These are phyloP conservation scores for Silene noctiflora DNA, from an alignment of 179 eudicot species.

Conservation along the genomic window DNA sequence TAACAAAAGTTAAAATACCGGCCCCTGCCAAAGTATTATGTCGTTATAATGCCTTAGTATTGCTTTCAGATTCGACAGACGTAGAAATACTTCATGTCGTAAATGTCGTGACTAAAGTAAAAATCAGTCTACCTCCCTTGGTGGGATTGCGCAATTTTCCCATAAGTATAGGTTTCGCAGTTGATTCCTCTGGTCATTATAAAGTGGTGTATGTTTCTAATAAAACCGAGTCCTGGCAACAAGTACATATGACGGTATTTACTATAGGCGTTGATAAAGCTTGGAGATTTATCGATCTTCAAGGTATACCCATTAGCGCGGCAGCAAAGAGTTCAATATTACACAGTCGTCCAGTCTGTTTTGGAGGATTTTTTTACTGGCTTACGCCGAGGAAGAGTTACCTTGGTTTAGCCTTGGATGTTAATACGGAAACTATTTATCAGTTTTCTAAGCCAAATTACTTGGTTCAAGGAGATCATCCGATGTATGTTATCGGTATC, in stretches of 20 bases:
- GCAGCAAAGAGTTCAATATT: not conserved
- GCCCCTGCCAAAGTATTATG: not conserved
- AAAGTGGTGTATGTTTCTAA: not conserved
- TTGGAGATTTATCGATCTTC: slow-evolving; percentile 9
- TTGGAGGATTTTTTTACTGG: slow-evolving; percentile 2
- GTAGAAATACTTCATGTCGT: not conserved
- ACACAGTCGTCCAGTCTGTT: not conserved
- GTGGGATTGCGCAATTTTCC: not conserved
- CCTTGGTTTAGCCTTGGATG: too few relatives aligned
- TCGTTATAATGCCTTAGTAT: not conserved
- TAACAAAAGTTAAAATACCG: not conserved
- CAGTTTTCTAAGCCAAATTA: too few relatives aligned
- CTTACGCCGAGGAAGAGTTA: not conserved
- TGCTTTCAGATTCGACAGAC: not conserved
- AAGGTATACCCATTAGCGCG: not conserved
- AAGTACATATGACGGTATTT: not conserved
- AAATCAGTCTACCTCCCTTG: not conserved
- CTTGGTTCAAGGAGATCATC: not conserved
- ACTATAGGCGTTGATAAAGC: not conserved
- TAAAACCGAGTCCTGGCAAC: not conserved
- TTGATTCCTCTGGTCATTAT: not conserved
- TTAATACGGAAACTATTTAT: too few relatives aligned
- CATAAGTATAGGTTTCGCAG: not conserved
- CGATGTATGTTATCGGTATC: not conserved
- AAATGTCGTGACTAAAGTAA: not conserved